phyloP scores from a whole-genome alignment of 2,329 filamentous ascomycete species.

The Phaeosphaeria sp. region DNA sequence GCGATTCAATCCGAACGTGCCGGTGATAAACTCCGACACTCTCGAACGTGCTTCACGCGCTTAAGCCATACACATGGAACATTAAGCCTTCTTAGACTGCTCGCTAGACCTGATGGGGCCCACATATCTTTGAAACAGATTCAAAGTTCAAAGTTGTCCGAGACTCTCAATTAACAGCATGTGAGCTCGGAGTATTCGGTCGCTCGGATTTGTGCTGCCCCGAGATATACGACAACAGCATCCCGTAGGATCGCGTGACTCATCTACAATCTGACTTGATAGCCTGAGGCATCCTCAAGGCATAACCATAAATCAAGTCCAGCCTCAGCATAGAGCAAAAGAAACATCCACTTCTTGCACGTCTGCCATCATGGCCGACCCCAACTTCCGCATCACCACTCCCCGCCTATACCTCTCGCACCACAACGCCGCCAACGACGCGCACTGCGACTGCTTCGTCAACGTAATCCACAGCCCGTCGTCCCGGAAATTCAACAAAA shows the following conservation, averaged over 20 bases:
- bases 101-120: neutral
- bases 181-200: neutral
- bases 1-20: neutral
- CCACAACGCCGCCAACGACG: neutral
- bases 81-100: neutral
- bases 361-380: neutral
- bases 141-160: neutral
- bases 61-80: neutral
- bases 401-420: constrained; percentile 8
- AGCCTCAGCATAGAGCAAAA: neutral
- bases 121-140: neutral
- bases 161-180: neutral
- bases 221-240: neutral
- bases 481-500: neutral
- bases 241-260: neutral
- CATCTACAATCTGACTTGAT: neutral
- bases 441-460: constrained; percentile 4
- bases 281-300: too few relatives aligned
- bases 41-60: neutral
- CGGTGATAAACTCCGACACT: neutral
- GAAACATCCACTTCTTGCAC: neutral
- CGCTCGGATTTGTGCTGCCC: neutral
- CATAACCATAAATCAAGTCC: too few relatives aligned
- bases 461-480: constrained; percentile 6
- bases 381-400: constrained; percentile 3